Evolutionary conservation across 2,329 filamentous ascomycete genomes (phyloP).

Genomic region (Coniochaeta prunicola): DNA sequence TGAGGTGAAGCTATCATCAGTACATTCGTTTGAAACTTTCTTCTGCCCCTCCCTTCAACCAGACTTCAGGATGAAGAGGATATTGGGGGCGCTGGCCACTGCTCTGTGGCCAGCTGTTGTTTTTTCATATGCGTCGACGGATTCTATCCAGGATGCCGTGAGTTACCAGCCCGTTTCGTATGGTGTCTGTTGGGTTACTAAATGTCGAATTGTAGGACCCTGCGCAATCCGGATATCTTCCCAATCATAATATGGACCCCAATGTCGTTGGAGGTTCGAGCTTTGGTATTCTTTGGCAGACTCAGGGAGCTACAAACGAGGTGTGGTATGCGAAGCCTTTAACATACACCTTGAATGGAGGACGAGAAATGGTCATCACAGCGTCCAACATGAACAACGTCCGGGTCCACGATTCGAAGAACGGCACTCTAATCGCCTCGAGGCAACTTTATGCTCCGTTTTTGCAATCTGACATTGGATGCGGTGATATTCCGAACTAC

Average conservation of each 20-base stretch:
- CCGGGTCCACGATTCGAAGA: conserved; percentile 48
- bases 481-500: conserved; percentile 39
- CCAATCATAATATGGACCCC: conserved; percentile 30
- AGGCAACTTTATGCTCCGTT: conserved; percentile 43
- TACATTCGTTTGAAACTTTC: background rate
- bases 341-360: conserved; percentile 40
- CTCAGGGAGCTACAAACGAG: conserved; percentile 19
- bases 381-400: conserved; percentile 51
- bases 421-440: conserved; percentile 39
- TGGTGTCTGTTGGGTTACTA: background rate
- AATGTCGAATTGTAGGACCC: conserved; percentile 11
- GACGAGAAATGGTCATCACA: conserved; percentile 44
- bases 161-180: background rate
- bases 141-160: conserved; percentile 9
- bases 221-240: conserved; percentile 21
- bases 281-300: conserved; percentile 29
- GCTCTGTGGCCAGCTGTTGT: conserved; percentile 6
- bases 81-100: conserved; percentile 5
- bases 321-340: conserved; percentile 40
- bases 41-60: background rate
- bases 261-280: conserved; percentile 20
- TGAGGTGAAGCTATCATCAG: background rate
- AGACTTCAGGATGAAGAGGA: conserved; percentile 1
- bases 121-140: conserved; percentile 6
- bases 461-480: conserved; percentile 39